These are phyloP conservation scores for Hortiboletus flavorubellus DNA, from an alignment of 768 basidiomycete species.

Conservation along the genomic window DNA sequence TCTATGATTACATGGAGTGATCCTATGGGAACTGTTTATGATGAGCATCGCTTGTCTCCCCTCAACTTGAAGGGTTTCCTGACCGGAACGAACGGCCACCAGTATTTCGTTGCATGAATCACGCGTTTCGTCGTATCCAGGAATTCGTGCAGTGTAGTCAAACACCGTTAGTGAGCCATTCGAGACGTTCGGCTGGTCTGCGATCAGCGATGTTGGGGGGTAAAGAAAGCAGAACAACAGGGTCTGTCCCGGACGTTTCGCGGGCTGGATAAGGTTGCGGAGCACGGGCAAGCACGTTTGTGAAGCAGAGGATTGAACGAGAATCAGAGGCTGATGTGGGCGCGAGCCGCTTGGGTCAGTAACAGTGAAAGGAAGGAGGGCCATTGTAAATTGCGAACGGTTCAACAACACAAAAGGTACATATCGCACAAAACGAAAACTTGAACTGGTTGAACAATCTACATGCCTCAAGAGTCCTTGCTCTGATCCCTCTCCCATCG, in stretches of 20 bases:
- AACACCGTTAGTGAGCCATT: slow-evolving; percentile 35
- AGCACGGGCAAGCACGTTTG: slow-evolving; percentile 59
- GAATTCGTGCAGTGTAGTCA: slow-evolving; percentile 50
- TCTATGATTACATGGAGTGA: slow-evolving; percentile 68
- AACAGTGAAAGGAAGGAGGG: slow-evolving; percentile 28
- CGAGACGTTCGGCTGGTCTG: slow-evolving; percentile 21
- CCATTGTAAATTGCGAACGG: slow-evolving; percentile 20
- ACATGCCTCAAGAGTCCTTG: slow-evolving; percentile 9
- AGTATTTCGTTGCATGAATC: slow-evolving; percentile 40
- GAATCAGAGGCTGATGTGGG: slow-evolving; percentile 42
- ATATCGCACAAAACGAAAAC: not conserved
- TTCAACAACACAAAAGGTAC: not conserved
- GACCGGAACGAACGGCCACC: slow-evolving; percentile 39
- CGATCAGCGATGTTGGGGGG: slow-evolving; percentile 47
- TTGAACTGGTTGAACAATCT: not conserved
- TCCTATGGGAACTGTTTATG: slow-evolving; percentile 36
- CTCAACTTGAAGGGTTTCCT: not conserved
- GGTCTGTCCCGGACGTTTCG: slow-evolving; percentile 21
- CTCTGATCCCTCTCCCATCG: slow-evolving; percentile 40
- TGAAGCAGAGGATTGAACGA: slow-evolving; percentile 57
- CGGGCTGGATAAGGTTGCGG: slow-evolving; percentile 39
- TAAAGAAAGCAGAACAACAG: slow-evolving; percentile 59
- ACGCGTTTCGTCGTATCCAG: slow-evolving; percentile 46
- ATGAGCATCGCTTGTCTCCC: slow-evolving; percentile 1
- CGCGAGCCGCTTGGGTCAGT: slow-evolving; percentile 16